Base-by-base conservation (phyloP, 176 grass and related monocot genomes). In the Oryza rufipogon region DNA sequence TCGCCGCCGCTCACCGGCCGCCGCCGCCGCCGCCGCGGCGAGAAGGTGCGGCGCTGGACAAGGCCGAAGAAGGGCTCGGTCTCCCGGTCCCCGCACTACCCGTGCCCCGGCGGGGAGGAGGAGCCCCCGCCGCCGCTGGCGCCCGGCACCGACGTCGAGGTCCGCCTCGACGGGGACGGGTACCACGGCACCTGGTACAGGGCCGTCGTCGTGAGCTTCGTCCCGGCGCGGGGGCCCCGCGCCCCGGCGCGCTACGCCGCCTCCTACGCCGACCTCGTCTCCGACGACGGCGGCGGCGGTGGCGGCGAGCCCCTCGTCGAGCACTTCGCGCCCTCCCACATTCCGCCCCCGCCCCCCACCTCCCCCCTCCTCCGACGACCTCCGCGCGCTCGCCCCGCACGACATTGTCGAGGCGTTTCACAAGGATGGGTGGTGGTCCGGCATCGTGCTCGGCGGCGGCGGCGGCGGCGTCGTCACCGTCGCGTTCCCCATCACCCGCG, bases 351-450 rank as follows among this genome's bases (percentile, higher is more conserved):
- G 74, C 70, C 83, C 84, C 0, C 80, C 68, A 3, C 8, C 25
- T 3, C 6, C 17, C 30, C 2, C 30, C 52, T 25, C 81, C 68
- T 12, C 9, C 45, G 9, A 0, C 44, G 60, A 0, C 51, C 68
- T 10, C 15, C 26, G 15, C 74, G 16, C 14, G 2, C 76, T 88
- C 80, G 6, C 3, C 8, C 6, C 47, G 9, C 73, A 88, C 86
- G 75, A 92, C 67, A 68, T 88, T 60, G 88, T 95, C 30, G 93
- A 95, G 90, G 90, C 90, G 9, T 90, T 92, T 83, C 90, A 95
- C 76, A 74, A 90, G 46, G 93, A 95, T n/a, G 90, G 93, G 0
- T 95, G 93, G 93, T 95, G 93, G 93, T 79, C 85, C 0, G 90
- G 93, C n/a, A 76, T 95, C 71, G 66, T 95, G 65, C 10, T 82